phyloP scores from a whole-genome alignment of 495 filamentous ascomycete genomes.

The Trichocladium uniseriatum region DNA sequence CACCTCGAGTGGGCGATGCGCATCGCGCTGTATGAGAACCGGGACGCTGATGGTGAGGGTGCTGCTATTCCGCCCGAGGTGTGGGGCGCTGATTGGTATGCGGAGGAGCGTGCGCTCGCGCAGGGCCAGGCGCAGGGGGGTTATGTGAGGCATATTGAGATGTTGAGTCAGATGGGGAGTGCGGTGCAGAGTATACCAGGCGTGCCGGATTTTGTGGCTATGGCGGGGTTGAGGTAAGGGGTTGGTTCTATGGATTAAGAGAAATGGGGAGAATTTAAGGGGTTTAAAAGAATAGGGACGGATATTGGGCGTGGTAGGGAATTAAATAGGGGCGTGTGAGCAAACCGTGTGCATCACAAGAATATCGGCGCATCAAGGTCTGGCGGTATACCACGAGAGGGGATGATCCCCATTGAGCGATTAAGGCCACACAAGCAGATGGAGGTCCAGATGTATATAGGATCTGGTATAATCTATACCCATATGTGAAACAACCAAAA shows the following conservation, averaged over 20 bases:
- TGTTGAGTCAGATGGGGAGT: slow-evolving; percentile 38
- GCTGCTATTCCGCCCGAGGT: slow-evolving; percentile 37
- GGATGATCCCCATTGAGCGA: background rate
- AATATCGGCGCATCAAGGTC: background rate
- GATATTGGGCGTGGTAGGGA: too few species aligned
- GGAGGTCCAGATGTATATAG: background rate
- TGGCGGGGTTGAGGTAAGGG: background rate
- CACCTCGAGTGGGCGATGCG: slow-evolving; percentile 47
- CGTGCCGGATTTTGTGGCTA: slow-evolving; percentile 16
- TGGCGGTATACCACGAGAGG: background rate
- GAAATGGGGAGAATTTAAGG: background rate
- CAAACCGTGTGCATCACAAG: too few species aligned
- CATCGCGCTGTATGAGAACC: slow-evolving; percentile 37
- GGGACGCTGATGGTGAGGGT: background rate
- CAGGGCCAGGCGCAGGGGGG: slow-evolving; percentile 18
- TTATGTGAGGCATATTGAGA: slow-evolving; percentile 39
- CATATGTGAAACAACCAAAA: slow-evolving; percentile 5
- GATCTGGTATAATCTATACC: slow-evolving; percentile 2
- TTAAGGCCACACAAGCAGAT: background rate
- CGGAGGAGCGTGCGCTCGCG: slow-evolving; percentile 29
- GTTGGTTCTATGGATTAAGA: background rate
- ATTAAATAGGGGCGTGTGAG: too few species aligned
- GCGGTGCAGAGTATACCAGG: slow-evolving; percentile 27
- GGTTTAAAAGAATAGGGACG: too few species aligned
- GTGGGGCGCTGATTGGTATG: slow-evolving; percentile 42